Base-by-base conservation (phyloP, 1,139 yeast species). In the Geotrichum reessii region DNA sequence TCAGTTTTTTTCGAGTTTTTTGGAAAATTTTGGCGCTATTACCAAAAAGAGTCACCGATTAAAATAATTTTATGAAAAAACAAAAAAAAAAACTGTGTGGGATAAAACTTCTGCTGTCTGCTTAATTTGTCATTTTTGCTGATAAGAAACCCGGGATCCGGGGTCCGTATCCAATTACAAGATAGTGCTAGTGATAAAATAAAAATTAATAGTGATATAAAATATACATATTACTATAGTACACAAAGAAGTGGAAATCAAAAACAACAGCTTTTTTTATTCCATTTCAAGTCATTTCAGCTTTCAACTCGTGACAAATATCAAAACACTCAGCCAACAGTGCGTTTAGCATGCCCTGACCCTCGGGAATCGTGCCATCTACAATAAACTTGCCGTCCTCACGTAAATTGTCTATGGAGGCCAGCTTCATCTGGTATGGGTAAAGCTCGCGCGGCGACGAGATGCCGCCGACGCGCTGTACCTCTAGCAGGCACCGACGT, bases 351-450 rank as follows among this genome's bases (percentile, higher is more conserved):
- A 96, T 85, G 12, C 97, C 98, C 73, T 93, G 99, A 12, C 99
- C 99, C 72, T 93, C 97, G 7, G 99, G 99, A 47, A 92, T 86
- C 63, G 88, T 87, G 58, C 84, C 88, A 63, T 89, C 90, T 40
- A 90, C 87, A 69, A 87, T 83, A 68, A 93, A 93, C 75, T 88
- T 92, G 40, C 99, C 99, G 71, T 93, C 98, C 21, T 77, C 80
- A 68, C 97, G 82, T 69, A 87, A 73, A 67, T 90, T 87, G 71
- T 93, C 98, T 63, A 93, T 79, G 12, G 95, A 86, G 0, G 95
- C 95, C 59, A 93, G 79, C 73, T 93, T 93, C 84, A 93, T 84
- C 73, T 93, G 98, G 72, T 89, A 93, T 7, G 98, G 99, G 68
- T 91, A 93, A 61, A 93, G 78, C 70, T 93, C 99, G 63, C 98